Percentiles rank a stretch among this genome's conserved stretches.
Conservation (phyloP, 352 stramenopile species). For the Phytophthora chlamydospora region DNA sequence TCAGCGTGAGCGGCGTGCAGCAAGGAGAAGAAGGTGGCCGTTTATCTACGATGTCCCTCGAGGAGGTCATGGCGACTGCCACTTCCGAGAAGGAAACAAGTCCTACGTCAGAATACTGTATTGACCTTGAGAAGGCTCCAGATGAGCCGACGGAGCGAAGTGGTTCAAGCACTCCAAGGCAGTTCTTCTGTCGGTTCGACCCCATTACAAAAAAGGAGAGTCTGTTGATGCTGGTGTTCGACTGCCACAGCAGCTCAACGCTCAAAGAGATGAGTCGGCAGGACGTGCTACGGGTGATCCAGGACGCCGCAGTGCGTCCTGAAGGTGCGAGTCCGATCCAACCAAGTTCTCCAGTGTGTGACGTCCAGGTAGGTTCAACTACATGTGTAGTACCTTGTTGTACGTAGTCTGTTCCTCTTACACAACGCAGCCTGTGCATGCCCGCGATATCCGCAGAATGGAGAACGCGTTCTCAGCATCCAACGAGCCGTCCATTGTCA, state of each 20-base stretch:
- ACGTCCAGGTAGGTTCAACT: conserved; percentile 7
- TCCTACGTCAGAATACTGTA: conserved; percentile 1
- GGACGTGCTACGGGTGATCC: conserved; percentile 46
- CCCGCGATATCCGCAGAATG: conserved; percentile 58
- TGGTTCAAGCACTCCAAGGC: neutral
- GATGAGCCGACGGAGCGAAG: neutral
- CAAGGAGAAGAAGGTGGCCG: neutral
- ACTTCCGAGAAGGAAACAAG: neutral
- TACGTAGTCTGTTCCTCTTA: conserved; percentile 4
- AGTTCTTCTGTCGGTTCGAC: conserved; percentile 37
- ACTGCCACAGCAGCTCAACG: conserved; percentile 31
- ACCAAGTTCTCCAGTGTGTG: conserved; percentile 15
- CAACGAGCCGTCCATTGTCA: conserved; percentile 54
- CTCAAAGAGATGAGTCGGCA: conserved; percentile 49
- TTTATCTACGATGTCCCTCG: neutral
- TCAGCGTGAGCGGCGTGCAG: neutral
- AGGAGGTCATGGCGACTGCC: neutral
- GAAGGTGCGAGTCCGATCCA: neutral
- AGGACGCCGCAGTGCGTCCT: conserved; percentile 36
- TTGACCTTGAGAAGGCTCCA: neutral
- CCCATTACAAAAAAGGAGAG: conserved; percentile 29
- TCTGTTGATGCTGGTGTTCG: conserved; percentile 38
- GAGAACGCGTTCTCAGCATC: conserved; percentile 56
- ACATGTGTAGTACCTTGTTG: too few species aligned
- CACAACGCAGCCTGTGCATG: conserved; percentile 43